Conservation (phyloP, 1,284 basidiomycete genomes). For the Ganoderma meredithae region DNA sequence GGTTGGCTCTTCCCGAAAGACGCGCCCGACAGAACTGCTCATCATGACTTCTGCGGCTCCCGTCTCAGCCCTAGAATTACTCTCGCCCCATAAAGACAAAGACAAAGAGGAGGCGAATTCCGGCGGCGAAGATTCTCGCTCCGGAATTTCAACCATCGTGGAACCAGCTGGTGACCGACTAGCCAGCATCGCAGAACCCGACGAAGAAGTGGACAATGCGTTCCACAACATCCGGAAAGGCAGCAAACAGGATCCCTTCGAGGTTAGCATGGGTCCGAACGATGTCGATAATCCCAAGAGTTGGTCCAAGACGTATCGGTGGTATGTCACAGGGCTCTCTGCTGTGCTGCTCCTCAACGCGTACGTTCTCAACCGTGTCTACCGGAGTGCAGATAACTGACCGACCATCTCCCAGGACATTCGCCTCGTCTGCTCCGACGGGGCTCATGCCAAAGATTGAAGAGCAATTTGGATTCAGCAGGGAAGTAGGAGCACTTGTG, state of each 20-base stretch:
- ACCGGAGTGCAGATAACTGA: constrained; percentile 3
- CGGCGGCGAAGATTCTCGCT: neutral
- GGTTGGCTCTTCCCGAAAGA: neutral
- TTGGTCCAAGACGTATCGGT: constrained; percentile 64
- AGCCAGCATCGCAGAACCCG: too few relatives aligned
- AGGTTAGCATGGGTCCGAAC: constrained; percentile 48
- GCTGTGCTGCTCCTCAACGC: constrained; percentile 76
- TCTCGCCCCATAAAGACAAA: neutral
- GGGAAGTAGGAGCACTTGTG: constrained; percentile 52
- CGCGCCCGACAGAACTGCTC: neutral
- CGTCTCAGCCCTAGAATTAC: neutral
- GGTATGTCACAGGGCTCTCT: constrained; percentile 69
- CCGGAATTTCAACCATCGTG: neutral
- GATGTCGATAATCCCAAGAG: constrained; percentile 61
- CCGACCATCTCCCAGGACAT: constrained; percentile 50
- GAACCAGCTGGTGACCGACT: neutral
- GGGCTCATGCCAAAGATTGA: constrained; percentile 55
- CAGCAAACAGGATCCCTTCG: constrained; percentile 45
- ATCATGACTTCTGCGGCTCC: neutral
- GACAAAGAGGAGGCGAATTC: neutral
- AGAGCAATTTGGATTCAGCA: constrained; percentile 59
- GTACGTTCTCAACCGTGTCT: constrained; percentile 42
- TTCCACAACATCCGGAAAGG: constrained; percentile 13
- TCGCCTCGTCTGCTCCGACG: constrained; percentile 66
- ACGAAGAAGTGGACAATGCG: neutral